These are phyloP conservation scores for Globisporangium cylindrosporum DNA, from an alignment of 352 stramenopile species.

Conservation along the genomic window DNA sequence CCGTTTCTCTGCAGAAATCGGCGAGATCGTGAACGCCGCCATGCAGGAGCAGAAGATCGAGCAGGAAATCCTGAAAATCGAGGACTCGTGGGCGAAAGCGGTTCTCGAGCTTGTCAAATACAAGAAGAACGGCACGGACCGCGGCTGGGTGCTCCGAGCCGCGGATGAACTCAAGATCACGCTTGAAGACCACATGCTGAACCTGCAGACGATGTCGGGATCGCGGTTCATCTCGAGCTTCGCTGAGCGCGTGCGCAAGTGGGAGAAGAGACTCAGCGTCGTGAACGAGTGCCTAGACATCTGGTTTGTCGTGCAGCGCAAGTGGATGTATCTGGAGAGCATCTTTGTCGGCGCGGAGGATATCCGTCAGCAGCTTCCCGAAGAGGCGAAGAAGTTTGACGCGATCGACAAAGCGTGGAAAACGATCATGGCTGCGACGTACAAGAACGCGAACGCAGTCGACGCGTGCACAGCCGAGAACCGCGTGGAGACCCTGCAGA, in stretches of 20 bases:
- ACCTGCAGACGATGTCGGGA: conserved; percentile 88
- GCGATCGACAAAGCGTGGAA: conserved; percentile 93
- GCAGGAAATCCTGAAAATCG: conserved; percentile 91
- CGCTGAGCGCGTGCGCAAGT: conserved; percentile 86
- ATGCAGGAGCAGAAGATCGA: conserved; percentile 95
- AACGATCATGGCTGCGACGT: conserved; percentile 89
- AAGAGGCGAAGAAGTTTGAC: conserved; percentile 94
- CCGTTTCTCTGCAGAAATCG: conserved; percentile 87
- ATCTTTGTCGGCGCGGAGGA: conserved; percentile 94
- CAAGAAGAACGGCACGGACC: conserved; percentile 88
- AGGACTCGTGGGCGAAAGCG: conserved; percentile 89
- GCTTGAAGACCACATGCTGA: conserved; percentile 88
- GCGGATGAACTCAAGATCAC: conserved; percentile 82
- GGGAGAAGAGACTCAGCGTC: conserved; percentile 88
- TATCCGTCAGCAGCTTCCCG: conserved; percentile 91
- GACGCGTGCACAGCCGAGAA: conserved; percentile 89
- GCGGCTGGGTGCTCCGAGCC: conserved; percentile 79
- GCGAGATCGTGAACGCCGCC: conserved; percentile 91
- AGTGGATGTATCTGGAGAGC: conserved; percentile 95
- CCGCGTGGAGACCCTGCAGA: conserved; percentile 85
- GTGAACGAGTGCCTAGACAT: conserved; percentile 92
- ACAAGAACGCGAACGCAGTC: conserved; percentile 91
- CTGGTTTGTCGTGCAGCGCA: conserved; percentile 92
- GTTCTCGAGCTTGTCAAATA: conserved; percentile 91
- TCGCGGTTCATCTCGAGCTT: conserved; percentile 92